These are phyloP conservation scores for Daucus carota DNA, from an alignment of 129 eudicot genomes.

Conservation along the genomic window DNA sequence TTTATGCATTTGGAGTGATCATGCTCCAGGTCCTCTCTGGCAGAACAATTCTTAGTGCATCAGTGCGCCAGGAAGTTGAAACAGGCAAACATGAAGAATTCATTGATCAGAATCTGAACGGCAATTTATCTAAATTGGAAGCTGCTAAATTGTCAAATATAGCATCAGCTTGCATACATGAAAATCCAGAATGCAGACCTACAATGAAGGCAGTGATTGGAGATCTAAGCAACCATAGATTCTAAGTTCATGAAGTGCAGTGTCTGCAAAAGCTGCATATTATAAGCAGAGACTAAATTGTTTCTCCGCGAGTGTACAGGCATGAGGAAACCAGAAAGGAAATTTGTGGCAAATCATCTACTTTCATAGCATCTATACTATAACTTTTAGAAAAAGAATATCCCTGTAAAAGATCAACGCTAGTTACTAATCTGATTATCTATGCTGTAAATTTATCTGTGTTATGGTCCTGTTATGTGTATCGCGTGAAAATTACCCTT, in stretches of 20 bases:
- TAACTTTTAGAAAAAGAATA: not conserved
- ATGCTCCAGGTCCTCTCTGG: conserved; percentile 76
- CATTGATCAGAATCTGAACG: conserved; percentile 50
- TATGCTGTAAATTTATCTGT: not conserved
- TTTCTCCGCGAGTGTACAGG: not conserved
- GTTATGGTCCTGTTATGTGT: not conserved
- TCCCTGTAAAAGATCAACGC: not conserved
- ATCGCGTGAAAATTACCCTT: not conserved
- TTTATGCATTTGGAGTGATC: conserved; percentile 79
- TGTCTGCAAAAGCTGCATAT: conserved; percentile 3
- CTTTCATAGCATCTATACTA: not conserved
- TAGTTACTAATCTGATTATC: not conserved
- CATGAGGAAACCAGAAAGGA: not conserved
- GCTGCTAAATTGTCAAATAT: conserved; percentile 38
- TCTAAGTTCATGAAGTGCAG: not conserved
- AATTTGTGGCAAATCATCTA: not conserved
- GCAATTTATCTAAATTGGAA: conserved; percentile 35
- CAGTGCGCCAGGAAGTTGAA: conserved; percentile 44
- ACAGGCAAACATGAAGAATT: conserved; percentile 37
- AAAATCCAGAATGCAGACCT: conserved; percentile 61
- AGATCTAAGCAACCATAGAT: conserved; percentile 19
- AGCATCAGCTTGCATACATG: conserved; percentile 53
- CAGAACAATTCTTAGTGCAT: conserved; percentile 33
- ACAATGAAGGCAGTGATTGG: conserved; percentile 48
- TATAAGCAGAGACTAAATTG: not conserved